Base-by-base conservation (phyloP, 148 eudicot species). In the Rhododendron mucronatum region DNA sequence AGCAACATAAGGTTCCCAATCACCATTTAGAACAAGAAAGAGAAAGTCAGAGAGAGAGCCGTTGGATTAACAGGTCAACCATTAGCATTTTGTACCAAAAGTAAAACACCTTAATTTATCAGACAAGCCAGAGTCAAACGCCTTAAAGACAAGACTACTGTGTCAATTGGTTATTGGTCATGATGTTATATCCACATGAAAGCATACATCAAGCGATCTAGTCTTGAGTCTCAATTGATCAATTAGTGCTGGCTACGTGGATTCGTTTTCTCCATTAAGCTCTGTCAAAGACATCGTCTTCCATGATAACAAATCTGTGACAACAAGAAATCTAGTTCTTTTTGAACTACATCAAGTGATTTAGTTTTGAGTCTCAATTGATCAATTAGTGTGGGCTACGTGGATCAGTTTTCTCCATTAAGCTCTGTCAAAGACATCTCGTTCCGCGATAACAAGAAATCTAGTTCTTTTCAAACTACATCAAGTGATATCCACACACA, bases 181-280 rank as follows among this genome's bases (percentile, higher is more conserved):
- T 12, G 2, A 67, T 67, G 74, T 26, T 10, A 26, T 37, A 59
- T 28, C 14, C 86, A 55, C 44, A 59, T 59, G 76, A 85, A 85
- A 59, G 37, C 15, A 74, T 81, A 76, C 86, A 84, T 84, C 86
- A 55, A 55, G 61, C 8, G 21, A 55, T 55, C 3, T 14, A 51
- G 57, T 51, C 57, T 51, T 14, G 57, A 59, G n/a, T 59, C 67
- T 21, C 67, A 59, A 59, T 14, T 51, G 57, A 12, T 59, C 23
- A 59, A 59, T 21, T 59, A 21, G 2, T 21, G 67, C 7, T 0
- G 26, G 10, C n/a, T 20, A 7, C 10, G 7, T 59, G 67, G 23
- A 59, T 59, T 20, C 7, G 10, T 59, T 59, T 59, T 59, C 67
- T 59, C 63, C 63, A 57, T 57, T 18, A 16, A 57, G 21, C 63